These are phyloP conservation scores for Alternaria tenuissima DNA, from an alignment of 2,329 filamentous ascomycete species.

Conservation along the genomic window DNA sequence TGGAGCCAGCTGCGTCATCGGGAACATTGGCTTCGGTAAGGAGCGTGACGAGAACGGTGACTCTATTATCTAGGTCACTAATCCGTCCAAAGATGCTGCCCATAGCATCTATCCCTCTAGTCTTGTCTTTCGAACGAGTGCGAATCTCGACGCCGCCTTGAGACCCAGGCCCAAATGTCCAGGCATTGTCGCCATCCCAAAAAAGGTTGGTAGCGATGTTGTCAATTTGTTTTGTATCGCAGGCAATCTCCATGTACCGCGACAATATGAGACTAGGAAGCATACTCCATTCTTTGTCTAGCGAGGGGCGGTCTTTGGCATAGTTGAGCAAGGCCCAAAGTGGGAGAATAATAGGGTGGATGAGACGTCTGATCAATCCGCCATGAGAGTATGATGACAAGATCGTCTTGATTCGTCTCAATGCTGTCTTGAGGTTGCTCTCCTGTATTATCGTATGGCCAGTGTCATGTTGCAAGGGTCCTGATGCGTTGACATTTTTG, in stretches of 20 bases:
- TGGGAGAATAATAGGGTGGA: slow-evolving; percentile 66
- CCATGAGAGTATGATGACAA: slow-evolving; percentile 72
- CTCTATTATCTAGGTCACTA: slow-evolving; percentile 35
- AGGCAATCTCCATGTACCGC: slow-evolving; percentile 65
- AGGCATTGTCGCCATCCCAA: slow-evolving; percentile 61
- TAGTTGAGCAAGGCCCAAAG: slow-evolving; percentile 71
- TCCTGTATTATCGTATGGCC: slow-evolving; percentile 61
- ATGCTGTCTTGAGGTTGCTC: slow-evolving; percentile 58
- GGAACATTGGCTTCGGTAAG: slow-evolving; percentile 62
- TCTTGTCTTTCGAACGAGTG: slow-evolving; percentile 76
- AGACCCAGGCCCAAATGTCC: slow-evolving; percentile 61
- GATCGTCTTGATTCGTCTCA: slow-evolving; percentile 65
- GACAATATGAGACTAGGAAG: slow-evolving; percentile 35
- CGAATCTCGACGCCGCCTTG: slow-evolving; percentile 64
- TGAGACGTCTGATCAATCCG: slow-evolving; percentile 68
- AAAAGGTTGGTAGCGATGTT: slow-evolving; percentile 64
- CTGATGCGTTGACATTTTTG: slow-evolving; percentile 37
- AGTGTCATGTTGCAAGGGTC: slow-evolving; percentile 12
- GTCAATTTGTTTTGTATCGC: slow-evolving; percentile 60
- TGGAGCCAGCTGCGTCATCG: slow-evolving; percentile 63
- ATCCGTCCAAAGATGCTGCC: slow-evolving; percentile 69
- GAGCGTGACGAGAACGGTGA: slow-evolving; percentile 36
- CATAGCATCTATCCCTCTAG: slow-evolving; percentile 71
- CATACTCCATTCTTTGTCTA: slow-evolving; percentile 38
- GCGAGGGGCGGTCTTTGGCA: slow-evolving; percentile 44